Conservation (phyloP, 1,284 basidiomycete species). For the Singerocomus rubriflavus region DNA sequence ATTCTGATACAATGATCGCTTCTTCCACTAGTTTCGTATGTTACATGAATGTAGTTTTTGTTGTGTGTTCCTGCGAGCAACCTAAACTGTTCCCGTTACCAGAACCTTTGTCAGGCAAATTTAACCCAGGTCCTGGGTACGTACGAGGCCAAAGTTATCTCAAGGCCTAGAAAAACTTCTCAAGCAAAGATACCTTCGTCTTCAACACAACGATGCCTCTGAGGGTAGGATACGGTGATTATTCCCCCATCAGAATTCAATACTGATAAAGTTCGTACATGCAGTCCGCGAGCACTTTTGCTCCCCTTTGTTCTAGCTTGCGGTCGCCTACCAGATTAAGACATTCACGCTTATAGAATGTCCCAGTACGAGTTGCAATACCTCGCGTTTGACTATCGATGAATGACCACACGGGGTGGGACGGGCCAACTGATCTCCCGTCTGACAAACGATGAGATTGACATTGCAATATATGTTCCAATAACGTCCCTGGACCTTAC, state of each 20-base stretch:
- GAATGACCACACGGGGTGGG: constrained; percentile 52
- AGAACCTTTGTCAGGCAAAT: constrained; percentile 2
- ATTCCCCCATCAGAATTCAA: not conserved
- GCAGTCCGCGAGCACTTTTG: constrained; percentile 89
- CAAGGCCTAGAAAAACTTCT: not conserved
- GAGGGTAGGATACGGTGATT: constrained; percentile 32
- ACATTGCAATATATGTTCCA: constrained; percentile 83
- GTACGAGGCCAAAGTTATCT: not conserved
- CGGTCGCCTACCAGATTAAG: constrained; percentile 58
- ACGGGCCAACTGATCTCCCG: constrained; percentile 89
- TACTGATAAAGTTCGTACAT: constrained; percentile 1
- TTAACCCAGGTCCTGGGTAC: not conserved
- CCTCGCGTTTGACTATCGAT: constrained; percentile 1
- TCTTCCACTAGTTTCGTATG: constrained; percentile 2
- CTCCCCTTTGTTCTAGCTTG: constrained; percentile 81
- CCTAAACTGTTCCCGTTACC: no score
- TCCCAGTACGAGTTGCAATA: constrained; percentile 57
- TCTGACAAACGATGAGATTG: constrained; percentile 82
- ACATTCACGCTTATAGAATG: constrained; percentile 87
- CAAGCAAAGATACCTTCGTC: not conserved
- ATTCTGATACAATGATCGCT: constrained; percentile 75
- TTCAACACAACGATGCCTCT: constrained; percentile 21
- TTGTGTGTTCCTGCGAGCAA: constrained; percentile 7
- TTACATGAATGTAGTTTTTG: constrained; percentile 16
- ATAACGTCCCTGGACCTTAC: no score